These are phyloP conservation scores for Trichoderma atroviride DNA, from an alignment of 2,329 filamentous ascomycete genomes.

Conservation along the genomic window DNA sequence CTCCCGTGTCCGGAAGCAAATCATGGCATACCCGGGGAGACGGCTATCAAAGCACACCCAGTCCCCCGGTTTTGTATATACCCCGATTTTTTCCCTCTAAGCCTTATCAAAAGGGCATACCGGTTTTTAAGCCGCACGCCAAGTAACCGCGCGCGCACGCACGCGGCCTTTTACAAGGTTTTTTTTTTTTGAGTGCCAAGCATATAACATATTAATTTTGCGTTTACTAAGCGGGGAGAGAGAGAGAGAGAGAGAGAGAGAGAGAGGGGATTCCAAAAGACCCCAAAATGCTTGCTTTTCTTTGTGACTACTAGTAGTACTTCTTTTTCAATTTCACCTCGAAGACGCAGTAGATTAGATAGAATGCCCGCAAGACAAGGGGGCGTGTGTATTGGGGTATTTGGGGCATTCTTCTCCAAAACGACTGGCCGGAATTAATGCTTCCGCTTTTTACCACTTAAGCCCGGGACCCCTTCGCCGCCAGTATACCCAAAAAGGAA, in stretches of 20 bases:
- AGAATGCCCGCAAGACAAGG: background rate
- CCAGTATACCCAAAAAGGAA: background rate
- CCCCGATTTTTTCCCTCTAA: background rate
- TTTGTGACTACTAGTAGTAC: too few species aligned
- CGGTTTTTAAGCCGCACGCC: conserved; percentile 14
- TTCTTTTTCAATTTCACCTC: background rate
- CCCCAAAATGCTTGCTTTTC: background rate
- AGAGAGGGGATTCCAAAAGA: background rate
- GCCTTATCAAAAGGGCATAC: background rate
- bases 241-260: background rate
- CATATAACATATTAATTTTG: too few species aligned
- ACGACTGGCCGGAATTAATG: background rate
- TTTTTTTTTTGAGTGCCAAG: too few species aligned
- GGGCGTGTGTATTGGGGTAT: background rate
- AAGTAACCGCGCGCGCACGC: conserved; percentile 3
- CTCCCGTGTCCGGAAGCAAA: background rate
- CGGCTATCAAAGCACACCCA: background rate
- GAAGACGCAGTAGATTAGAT: background rate
- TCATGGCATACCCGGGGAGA: background rate
- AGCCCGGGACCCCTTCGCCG: background rate
- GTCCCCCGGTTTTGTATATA: background rate
- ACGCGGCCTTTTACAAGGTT: conserved; percentile 1
- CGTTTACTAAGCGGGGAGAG: too few species aligned
- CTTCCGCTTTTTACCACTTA: background rate
- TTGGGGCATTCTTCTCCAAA: background rate